Evolutionary conservation across 352 stramenopile species (phyloP), one percentile per base, ranked within the genome.

Genomic region (Pythium oligandrum): DNA sequence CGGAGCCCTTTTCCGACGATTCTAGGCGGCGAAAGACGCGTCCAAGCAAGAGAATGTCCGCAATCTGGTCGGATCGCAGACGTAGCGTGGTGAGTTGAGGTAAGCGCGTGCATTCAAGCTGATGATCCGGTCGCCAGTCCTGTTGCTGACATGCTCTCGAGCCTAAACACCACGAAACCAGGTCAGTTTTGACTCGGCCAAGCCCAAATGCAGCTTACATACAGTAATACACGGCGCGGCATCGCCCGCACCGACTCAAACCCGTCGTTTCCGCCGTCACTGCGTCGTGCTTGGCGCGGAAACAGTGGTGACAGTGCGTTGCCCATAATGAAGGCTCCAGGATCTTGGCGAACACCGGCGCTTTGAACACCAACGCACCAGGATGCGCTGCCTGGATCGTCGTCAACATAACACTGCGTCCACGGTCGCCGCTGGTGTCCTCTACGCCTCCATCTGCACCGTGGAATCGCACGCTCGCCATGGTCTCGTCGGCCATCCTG

Each of bases 271-370:
- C 57, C 32, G 57, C 55, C 0, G 40, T 30, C n/a, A n/a, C n/a
- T n/a, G n/a, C n/a, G n/a, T n/a, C n/a, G n/a, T n/a, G n/a, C n/a
- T n/a, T n/a, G 9, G 50, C 33, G 48, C 45, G 58, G 45, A 92
- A 90, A 59, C 82, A 92, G 11, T 64, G 63, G 59, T 87, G 74
- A 53, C 82, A 92, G 35, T 76, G 73, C 30, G 71, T 72, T 7
- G 53, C 17, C 82, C 79, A 92, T 17, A 85, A 66, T 43, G 69
- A 50, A 4, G 76, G 73, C 33, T 69, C 53, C 39, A 92, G 56
- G 57, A 90, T 60, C 26, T 67, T 63, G 0, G 79, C 71, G 36
- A 65, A 61, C 4, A 63, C 63, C 12, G 53, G 34, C 4, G 61
- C 53, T 2, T 55, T 51, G 12, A 88, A 48, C 39, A 71, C 58